Percentiles rank a stretch among this genome's conserved stretches.
These are phyloP conservation scores for Cystobasidium tubakii DNA, from an alignment of 768 basidiomycete species.

Conservation along the genomic window DNA sequence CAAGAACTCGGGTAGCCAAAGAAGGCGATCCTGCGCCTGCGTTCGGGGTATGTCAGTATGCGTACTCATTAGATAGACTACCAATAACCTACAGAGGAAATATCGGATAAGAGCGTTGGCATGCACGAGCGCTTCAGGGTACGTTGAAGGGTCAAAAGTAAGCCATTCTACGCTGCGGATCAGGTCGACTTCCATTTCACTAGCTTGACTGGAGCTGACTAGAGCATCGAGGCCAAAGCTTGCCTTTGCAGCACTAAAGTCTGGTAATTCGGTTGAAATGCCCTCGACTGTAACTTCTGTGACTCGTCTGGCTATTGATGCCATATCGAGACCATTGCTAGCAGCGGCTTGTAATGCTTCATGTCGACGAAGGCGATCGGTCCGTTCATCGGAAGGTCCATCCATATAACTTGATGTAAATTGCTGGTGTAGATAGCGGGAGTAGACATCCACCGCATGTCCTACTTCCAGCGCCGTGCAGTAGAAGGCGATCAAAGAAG, in stretches of 20 bases:
- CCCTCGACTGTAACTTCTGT: slow-evolving; percentile 58
- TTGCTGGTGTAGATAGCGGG: slow-evolving; percentile 67
- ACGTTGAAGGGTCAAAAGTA: slow-evolving; percentile 66
- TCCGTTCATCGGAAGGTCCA: not conserved
- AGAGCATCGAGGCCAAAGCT: not conserved
- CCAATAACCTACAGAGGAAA: slow-evolving; percentile 66
- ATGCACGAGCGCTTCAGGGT: slow-evolving; percentile 71
- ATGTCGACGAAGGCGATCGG: slow-evolving; percentile 58
- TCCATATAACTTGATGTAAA: not conserved
- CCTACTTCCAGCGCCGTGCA: slow-evolving; percentile 83
- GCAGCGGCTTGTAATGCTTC: slow-evolving; percentile 67
- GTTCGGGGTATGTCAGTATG: not conserved
- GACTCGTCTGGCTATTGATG: slow-evolving; percentile 69
- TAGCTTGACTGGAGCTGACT: not conserved
- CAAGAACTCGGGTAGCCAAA: not conserved
- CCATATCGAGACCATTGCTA: slow-evolving; percentile 77
- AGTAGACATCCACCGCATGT: slow-evolving; percentile 80
- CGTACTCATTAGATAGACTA: not conserved
- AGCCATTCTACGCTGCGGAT: slow-evolving; percentile 93
- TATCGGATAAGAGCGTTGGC: slow-evolving; percentile 82
- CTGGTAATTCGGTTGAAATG: slow-evolving; percentile 57
- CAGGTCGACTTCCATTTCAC: slow-evolving; percentile 52
- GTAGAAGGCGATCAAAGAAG: slow-evolving; percentile 82
- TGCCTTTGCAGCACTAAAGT: not conserved
- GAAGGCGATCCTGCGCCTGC: slow-evolving; percentile 17